A percentile compares a stretch with the other conserved stretches of the same genome.
phyloP scores from a whole-genome alignment of 164 flowering plant genomes.

The Kalanchoe fedtschenkoi region DNA sequence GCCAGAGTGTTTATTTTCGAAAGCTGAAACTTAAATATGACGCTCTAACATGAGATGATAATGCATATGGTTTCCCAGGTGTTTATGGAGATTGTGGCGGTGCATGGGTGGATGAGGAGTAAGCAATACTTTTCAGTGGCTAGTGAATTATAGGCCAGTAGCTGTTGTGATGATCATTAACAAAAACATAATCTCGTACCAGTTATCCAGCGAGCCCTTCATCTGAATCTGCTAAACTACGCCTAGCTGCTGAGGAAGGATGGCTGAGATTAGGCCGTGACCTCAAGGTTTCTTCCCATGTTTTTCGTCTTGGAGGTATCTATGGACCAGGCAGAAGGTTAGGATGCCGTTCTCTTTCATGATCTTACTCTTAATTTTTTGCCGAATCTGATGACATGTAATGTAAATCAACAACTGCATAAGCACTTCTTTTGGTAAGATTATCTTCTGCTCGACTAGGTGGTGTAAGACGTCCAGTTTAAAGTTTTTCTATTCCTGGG shows the following conservation, averaged over 20 bases:
- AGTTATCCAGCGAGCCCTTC: conserved; percentile 49
- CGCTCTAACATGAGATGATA: background rate
- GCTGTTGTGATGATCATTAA: conserved; percentile 8
- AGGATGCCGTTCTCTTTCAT: background rate
- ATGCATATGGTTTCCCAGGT: conserved; percentile 43
- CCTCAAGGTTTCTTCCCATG: conserved; percentile 39
- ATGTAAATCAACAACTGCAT: background rate
- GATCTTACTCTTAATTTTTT: background rate
- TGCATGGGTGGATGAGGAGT: conserved; percentile 87
- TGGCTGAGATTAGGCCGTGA: conserved; percentile 58
- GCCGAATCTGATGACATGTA: background rate
- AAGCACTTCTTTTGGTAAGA: no score
- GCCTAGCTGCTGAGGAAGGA: conserved; percentile 70
- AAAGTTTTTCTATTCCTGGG: background rate
- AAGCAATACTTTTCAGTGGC: conserved; percentile 21
- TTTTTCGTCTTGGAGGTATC: conserved; percentile 87
- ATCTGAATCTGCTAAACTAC: conserved; percentile 37
- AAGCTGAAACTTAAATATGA: background rate
- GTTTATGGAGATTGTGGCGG: conserved; percentile 90
- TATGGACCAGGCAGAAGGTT: conserved; percentile 99
- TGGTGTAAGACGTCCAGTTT: background rate
- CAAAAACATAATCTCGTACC: conserved; percentile 12
- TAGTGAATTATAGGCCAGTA: background rate
- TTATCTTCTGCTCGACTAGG: no score
- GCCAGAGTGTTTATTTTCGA: background rate